Evolutionary conservation across 768 basidiomycete genomes (phyloP).

Genomic region (Paxillus involutus): DNA sequence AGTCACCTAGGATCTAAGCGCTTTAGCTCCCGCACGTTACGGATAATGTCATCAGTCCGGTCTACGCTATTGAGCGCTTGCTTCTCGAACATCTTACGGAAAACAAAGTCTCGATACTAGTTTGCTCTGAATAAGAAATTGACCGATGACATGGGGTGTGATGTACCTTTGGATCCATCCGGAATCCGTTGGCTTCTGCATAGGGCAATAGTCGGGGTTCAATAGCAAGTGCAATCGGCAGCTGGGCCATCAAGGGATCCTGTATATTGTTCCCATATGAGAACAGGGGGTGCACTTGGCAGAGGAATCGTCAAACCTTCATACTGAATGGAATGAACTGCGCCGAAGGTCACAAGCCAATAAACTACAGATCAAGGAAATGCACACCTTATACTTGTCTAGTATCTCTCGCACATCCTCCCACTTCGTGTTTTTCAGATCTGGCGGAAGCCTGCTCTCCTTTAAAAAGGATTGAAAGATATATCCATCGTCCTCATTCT

Average conservation of each 20-base stretch:
- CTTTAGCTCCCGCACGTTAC: slow-evolving; percentile 71
- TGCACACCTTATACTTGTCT: slow-evolving; percentile 62
- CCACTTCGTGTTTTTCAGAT: slow-evolving; percentile 58
- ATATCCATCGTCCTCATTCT: slow-evolving; percentile 75
- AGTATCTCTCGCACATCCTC: slow-evolving; percentile 65
- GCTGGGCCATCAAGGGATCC: slow-evolving; percentile 78
- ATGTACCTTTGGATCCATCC: slow-evolving; percentile 72
- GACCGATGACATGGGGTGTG: not conserved
- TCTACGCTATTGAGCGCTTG: slow-evolving; percentile 45
- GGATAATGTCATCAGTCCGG: slow-evolving; percentile 60
- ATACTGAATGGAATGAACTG: slow-evolving; percentile 79
- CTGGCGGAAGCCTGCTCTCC: slow-evolving; percentile 64
- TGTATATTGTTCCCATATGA: slow-evolving; percentile 27
- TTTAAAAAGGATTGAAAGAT: slow-evolving; percentile 66
- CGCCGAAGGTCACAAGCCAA: slow-evolving; percentile 15
- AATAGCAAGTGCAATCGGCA: slow-evolving; percentile 74
- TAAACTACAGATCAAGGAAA: slow-evolving; percentile 2
- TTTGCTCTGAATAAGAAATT: slow-evolving; percentile 11
- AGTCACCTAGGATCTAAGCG: slow-evolving; percentile 66
- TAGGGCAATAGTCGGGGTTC: slow-evolving; percentile 74
- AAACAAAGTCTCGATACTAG: slow-evolving; percentile 84
- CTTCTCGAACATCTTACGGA: slow-evolving; percentile 82
- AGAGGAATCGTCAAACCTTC: slow-evolving; percentile 45
- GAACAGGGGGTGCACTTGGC: not conserved
- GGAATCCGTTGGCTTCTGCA: slow-evolving; percentile 72